These are phyloP conservation scores for Fusarium decemcellulare DNA, from an alignment of 2,329 filamentous ascomycete species.

Conservation along the genomic window DNA sequence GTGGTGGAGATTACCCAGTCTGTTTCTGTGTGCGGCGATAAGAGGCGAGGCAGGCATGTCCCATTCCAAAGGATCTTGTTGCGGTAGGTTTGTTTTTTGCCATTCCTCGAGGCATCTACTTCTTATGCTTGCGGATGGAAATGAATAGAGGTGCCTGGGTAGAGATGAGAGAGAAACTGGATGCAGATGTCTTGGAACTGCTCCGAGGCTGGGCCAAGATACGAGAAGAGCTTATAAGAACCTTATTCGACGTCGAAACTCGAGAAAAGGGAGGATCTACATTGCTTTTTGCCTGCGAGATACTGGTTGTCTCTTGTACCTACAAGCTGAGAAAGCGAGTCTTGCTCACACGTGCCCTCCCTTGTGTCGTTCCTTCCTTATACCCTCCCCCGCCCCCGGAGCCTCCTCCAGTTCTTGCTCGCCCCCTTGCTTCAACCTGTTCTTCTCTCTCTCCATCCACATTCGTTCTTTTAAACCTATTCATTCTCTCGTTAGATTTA, in stretches of 20 bases:
- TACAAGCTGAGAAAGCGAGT: background rate
- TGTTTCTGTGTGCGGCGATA: constrained; percentile 5
- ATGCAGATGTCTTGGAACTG: constrained; percentile 10
- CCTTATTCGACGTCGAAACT: background rate
- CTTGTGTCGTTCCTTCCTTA: constrained; percentile 3
- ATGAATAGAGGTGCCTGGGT: background rate
- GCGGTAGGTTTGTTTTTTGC: background rate
- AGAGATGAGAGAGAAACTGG: background rate
- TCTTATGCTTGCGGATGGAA: constrained; percentile 18
- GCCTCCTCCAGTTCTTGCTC: constrained; percentile 7
- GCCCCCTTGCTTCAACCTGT: background rate
- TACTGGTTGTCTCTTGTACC: background rate
- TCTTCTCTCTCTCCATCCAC: constrained; percentile 12
- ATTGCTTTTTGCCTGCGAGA: background rate
- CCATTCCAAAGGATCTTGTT: constrained; percentile 23
- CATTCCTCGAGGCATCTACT: constrained; percentile 8
- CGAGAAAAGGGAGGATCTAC: background rate
- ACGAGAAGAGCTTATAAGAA: background rate
- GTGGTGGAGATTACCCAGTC: constrained; percentile 26
- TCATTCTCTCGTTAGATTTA: background rate
- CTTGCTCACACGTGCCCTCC: constrained; percentile 24
- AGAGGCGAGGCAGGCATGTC: background rate
- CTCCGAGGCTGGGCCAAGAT: background rate
- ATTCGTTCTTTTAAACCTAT: constrained; percentile 6
- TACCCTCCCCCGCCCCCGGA: constrained; percentile 2